Evolutionary conservation across 768 basidiomycete species (phyloP).

Genomic region (Leccinum variicolor): DNA sequence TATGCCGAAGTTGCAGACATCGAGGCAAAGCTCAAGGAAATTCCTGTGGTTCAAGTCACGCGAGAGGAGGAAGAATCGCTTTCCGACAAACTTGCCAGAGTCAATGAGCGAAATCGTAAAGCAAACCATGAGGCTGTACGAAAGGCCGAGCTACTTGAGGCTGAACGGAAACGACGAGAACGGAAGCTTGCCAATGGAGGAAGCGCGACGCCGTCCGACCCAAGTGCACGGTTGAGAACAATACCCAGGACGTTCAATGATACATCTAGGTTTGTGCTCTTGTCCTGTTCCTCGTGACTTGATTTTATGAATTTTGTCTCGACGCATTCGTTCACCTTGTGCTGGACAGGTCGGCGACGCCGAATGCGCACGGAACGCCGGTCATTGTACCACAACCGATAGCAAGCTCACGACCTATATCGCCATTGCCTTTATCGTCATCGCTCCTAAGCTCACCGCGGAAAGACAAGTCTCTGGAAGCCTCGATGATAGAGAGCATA

Average conservation of each 20-base stretch:
- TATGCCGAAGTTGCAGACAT: conserved; percentile 55
- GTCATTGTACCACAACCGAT: conserved; percentile 29
- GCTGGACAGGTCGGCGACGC: conserved; percentile 36
- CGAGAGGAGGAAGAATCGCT: conserved; percentile 31
- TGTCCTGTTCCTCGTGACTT: conserved; percentile 5
- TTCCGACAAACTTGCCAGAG: conserved; percentile 58
- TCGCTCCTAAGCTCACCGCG: conserved; percentile 25
- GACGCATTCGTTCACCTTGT: conserved; percentile 5
- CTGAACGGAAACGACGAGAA: conserved; percentile 68
- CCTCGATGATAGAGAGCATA: conserved; percentile 58
- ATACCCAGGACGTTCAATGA: conserved; percentile 55
- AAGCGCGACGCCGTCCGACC: conserved; percentile 46
- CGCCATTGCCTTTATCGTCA: conserved; percentile 32
- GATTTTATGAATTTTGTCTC: conserved; percentile 18
- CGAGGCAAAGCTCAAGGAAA: conserved; percentile 59
- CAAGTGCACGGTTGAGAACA: conserved; percentile 67
- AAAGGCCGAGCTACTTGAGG: conserved; percentile 66
- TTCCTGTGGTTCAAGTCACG: conserved; percentile 29
- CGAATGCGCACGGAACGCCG: conserved; percentile 49
- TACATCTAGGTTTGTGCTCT: conserved; percentile 54
- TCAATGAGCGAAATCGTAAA: conserved; percentile 89
- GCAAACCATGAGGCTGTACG: conserved; percentile 80
- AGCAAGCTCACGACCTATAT: conserved; percentile 31
- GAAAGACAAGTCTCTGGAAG: conserved; percentile 47
- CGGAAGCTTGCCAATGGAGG: conserved; percentile 50